Conservation (phyloP, 2,329 filamentous ascomycete genomes). For the Claviceps sorghi region DNA sequence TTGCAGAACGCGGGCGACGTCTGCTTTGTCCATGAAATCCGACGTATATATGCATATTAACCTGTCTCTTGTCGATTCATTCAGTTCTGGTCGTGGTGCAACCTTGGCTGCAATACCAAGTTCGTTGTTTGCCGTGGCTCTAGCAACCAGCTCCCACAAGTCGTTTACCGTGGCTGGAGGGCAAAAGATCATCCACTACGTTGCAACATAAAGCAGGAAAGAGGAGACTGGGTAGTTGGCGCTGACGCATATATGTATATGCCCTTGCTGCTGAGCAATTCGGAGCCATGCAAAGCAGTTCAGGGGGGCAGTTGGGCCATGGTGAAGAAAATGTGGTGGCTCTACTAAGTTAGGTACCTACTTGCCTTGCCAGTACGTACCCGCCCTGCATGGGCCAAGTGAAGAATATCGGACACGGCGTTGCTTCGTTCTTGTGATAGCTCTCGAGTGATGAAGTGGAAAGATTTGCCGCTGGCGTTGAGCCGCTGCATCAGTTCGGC, state of each 20-base stretch:
- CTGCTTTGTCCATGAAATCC: conserved; percentile 54
- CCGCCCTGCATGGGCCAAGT: conserved; percentile 42
- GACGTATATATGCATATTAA: conserved; percentile 67
- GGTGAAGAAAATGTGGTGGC: not conserved
- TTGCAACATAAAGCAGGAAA: not conserved
- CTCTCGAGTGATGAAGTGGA: conserved; percentile 25
- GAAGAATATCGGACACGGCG: conserved; percentile 40
- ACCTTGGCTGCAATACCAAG: conserved; percentile 65
- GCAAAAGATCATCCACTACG: conserved; percentile 63
- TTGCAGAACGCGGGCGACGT: conserved; percentile 53
- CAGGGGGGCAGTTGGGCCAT: not conserved
- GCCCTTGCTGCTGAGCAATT: not conserved
- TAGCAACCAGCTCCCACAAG: conserved; percentile 52
- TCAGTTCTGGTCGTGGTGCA: conserved; percentile 33
- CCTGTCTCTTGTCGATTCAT: conserved; percentile 27
- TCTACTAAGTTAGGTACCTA: no score
- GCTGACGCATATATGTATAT: not conserved
- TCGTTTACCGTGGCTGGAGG: conserved; percentile 37
- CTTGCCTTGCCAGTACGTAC: conserved; percentile 52
- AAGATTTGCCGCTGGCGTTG: conserved; percentile 19
- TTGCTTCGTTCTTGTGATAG: conserved; percentile 35
- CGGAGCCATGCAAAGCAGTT: not conserved
- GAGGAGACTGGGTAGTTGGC: not conserved
- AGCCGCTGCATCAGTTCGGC: conserved; percentile 34
- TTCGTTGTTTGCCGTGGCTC: conserved; percentile 51